Conservation (phyloP, 2,329 filamentous ascomycete species). For the Alternaria arbusti region DNA sequence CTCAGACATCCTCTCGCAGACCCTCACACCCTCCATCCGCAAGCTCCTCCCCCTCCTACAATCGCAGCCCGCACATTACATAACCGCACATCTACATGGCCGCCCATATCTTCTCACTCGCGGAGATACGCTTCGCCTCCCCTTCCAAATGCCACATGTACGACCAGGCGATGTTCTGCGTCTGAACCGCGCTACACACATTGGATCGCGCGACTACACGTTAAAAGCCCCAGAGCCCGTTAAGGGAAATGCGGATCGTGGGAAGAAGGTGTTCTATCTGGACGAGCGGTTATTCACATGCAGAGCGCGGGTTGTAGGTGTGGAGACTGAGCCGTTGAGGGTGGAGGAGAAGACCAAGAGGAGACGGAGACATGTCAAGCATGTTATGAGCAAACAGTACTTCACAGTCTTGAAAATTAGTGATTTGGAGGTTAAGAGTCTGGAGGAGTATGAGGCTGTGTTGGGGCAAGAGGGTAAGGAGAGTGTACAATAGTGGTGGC, state of each 20-base stretch:
- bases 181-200: conserved; percentile 79
- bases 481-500: conserved; percentile 9
- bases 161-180: conserved; percentile 82
- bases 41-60: conserved; percentile 73
- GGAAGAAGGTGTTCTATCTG: conserved; percentile 63
- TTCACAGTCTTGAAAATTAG: conserved; percentile 87
- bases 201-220: conserved; percentile 91
- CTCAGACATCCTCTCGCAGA: conserved; percentile 35
- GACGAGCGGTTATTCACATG: conserved; percentile 86
- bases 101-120: conserved; percentile 78
- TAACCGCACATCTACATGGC: conserved; percentile 79
- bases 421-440: conserved; percentile 72
- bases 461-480: conserved; percentile 12
- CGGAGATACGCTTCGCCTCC: conserved; percentile 57
- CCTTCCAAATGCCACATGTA: conserved; percentile 58
- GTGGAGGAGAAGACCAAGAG: conserved; percentile 68
- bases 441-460: conserved; percentile 60
- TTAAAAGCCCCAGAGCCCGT: conserved; percentile 63
- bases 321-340: conserved; percentile 72
- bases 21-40: conserved; percentile 63
- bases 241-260: conserved; percentile 39
- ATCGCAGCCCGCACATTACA: conserved; percentile 77
- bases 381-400: conserved; percentile 85
- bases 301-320: conserved; percentile 81
- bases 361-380: conserved; percentile 69